A percentile compares a stretch with the other conserved stretches of the same genome.
Conservation (phyloP, 2,329 filamentous ascomycete species). For the Ophiostoma himal-ulmi region DNA sequence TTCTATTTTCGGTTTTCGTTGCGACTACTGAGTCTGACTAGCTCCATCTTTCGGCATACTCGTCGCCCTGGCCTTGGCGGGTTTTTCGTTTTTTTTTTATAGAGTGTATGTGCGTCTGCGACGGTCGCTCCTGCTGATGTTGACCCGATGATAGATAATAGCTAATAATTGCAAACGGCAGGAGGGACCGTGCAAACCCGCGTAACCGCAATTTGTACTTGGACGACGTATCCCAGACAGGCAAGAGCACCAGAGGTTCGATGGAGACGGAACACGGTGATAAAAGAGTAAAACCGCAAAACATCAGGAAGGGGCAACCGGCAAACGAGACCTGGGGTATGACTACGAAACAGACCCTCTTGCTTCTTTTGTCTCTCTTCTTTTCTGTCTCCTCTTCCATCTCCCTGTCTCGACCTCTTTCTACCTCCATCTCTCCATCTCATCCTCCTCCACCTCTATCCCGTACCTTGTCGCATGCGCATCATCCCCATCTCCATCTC, state of each 20-base stretch:
- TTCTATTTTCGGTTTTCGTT: neutral
- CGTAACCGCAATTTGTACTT: neutral
- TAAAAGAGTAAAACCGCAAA: no score
- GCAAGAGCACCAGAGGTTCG: neutral
- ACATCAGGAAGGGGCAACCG: constrained; percentile 5
- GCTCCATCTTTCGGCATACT: neutral
- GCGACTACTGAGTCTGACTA: neutral
- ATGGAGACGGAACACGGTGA: no score
- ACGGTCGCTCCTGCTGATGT: no score
- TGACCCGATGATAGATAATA: no score
- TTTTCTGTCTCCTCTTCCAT: neutral
- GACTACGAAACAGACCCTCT: constrained; percentile 9
- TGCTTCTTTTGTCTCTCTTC: constrained; percentile 10
- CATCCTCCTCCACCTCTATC: neutral
- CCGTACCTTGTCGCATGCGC: neutral
- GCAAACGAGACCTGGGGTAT: constrained; percentile 11
- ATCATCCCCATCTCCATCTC: neutral
- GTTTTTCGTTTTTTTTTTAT: no score
- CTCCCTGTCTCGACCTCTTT: neutral
- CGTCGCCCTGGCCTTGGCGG: neutral
- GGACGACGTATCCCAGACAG: neutral
- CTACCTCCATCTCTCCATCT: neutral
- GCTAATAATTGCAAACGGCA: neutral
- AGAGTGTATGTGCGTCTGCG: no score
- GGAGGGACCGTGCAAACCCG: constrained; percentile 7